A percentile compares a stretch with the other conserved stretches of the same genome.
phyloP scores from a whole-genome alignment of 2,329 filamentous ascomycete species.

The Epichloe baconii region DNA sequence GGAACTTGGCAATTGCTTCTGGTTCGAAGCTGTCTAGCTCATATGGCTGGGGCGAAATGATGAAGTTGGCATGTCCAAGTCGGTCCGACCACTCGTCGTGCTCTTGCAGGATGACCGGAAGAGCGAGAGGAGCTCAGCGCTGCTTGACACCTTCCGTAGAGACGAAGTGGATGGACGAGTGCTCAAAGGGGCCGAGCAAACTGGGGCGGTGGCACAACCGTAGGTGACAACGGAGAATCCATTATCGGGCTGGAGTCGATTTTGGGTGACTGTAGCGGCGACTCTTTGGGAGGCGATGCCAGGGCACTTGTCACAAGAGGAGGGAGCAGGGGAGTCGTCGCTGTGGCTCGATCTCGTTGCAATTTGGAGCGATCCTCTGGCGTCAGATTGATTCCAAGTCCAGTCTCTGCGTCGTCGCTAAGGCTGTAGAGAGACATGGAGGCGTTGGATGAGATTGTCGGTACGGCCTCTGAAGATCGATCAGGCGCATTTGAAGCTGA shows the following conservation, averaged over 20 bases:
- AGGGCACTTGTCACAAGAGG: constrained; percentile 56
- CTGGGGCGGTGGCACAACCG: constrained; percentile 32
- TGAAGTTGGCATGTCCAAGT: constrained; percentile 89
- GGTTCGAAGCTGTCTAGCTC: constrained; percentile 48
- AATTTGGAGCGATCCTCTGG: constrained; percentile 31
- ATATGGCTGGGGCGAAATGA: constrained; percentile 73
- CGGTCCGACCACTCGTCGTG: constrained; percentile 73
- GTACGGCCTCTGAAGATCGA: constrained; percentile 38
- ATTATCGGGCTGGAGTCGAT: constrained; percentile 12
- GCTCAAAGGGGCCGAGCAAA: constrained; percentile 52
- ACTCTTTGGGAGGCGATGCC: constrained; percentile 48
- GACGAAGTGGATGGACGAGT: constrained; percentile 67
- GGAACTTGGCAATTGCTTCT: constrained; percentile 46
- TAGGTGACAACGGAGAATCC: constrained; percentile 5
- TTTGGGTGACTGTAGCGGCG: constrained; percentile 74
- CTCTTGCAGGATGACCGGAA: constrained; percentile 53
- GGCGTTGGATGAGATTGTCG: constrained; percentile 46
- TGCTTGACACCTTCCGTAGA: constrained; percentile 50
- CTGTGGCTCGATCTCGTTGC: constrained; percentile 46
- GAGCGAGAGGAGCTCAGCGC: constrained; percentile 39
- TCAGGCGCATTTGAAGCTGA: constrained; percentile 43
- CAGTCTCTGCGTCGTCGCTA: constrained; percentile 30
- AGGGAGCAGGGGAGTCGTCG: constrained; percentile 74
- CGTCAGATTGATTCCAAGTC: constrained; percentile 14
- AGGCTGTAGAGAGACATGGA: constrained; percentile 49